A percentile compares a stretch with the other conserved stretches of the same genome.
phyloP scores from a whole-genome alignment of 2,329 filamentous ascomycete species.

The Xylaria polymorpha region DNA sequence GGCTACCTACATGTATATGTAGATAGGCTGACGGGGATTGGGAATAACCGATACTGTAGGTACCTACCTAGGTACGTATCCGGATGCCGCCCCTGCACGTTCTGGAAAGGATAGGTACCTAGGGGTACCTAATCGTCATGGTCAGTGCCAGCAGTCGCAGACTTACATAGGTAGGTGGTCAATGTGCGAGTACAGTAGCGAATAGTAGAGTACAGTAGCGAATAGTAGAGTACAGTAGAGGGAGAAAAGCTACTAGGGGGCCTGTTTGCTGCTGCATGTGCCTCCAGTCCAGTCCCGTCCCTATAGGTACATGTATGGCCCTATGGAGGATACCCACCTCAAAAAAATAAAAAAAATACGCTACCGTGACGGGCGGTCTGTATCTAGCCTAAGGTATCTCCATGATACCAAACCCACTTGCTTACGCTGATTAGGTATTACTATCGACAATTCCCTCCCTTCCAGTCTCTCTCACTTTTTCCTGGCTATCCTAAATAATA shows the following conservation, averaged over 20 bases:
- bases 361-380: background rate
- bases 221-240: no score
- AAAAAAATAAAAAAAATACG: background rate
- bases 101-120: background rate
- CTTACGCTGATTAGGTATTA: constrained; percentile 28
- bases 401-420: constrained; percentile 10
- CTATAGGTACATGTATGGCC: no score
- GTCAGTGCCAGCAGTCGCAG: no score
- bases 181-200: background rate
- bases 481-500: constrained; percentile 20
- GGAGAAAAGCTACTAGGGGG: no score
- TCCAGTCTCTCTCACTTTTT: background rate
- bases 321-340: background rate
- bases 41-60: background rate
- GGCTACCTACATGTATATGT: background rate
- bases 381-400: background rate
- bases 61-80: no score
- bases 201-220: no score
- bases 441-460: constrained; percentile 25
- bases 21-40: background rate
- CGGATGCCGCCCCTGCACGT: background rate
- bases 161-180: no score
- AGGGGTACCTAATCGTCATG: no score
- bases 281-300: background rate
- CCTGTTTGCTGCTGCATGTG: background rate